A percentile compares a stretch with the other conserved stretches of the same genome.
Conservation (phyloP, 371 early-diverging fungal species). For the Mucor racemosus region DNA sequence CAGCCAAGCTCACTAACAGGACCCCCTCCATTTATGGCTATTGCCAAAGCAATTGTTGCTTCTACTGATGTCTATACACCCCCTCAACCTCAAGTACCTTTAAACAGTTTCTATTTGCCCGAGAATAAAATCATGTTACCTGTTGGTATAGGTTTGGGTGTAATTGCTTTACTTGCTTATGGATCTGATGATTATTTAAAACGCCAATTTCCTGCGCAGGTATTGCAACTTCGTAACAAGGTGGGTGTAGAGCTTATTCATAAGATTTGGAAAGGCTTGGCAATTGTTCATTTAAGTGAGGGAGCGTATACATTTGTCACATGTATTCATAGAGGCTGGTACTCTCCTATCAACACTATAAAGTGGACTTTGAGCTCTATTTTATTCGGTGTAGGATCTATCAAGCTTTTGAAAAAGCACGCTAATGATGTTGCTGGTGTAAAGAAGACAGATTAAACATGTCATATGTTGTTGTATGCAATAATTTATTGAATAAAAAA, state of each 20-base stretch:
- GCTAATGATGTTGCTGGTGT: constrained; percentile 28
- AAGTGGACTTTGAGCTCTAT: constrained; percentile 46
- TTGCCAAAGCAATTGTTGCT: constrained; percentile 48
- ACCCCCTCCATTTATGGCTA: constrained; percentile 47
- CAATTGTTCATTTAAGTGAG: constrained; percentile 31
- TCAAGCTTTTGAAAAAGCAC: constrained; percentile 30
- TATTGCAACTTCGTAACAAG: constrained; percentile 21
- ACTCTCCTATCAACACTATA: constrained; percentile 33
- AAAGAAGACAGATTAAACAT: constrained; percentile 1
- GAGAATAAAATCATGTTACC: background rate
- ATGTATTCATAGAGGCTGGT: constrained; percentile 51
- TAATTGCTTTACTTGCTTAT: constrained; percentile 19
- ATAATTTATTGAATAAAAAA: background rate
- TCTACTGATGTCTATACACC: constrained; percentile 41
- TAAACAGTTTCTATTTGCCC: constrained; percentile 34
- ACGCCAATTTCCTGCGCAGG: constrained; percentile 21
- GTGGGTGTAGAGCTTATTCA: constrained; percentile 2
- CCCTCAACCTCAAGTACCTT: constrained; percentile 34
- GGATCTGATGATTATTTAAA: constrained; percentile 26
- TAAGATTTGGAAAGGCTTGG: constrained; percentile 9
- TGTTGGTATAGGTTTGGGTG: constrained; percentile 16
- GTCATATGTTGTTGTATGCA: too few relatives aligned
- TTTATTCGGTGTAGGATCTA: constrained; percentile 39
- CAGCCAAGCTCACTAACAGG: constrained; percentile 49
- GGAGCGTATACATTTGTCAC: constrained; percentile 24